A percentile compares a stretch with the other conserved stretches of the same genome.
Conservation (phyloP, 768 basidiomycete species). For the Leucogyrophana mollusca region DNA sequence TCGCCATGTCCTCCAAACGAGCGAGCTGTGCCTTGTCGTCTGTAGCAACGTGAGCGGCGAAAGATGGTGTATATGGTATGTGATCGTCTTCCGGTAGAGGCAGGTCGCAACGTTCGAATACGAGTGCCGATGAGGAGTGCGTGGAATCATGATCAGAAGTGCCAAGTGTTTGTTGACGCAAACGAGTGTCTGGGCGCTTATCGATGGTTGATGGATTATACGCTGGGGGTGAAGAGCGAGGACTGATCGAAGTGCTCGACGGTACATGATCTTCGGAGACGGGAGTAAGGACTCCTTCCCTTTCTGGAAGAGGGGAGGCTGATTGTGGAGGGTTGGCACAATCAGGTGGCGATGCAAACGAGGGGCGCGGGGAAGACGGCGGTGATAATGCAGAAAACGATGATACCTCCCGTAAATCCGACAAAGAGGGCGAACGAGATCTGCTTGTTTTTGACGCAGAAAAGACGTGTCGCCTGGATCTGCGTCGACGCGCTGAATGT, state of each 20-base stretch:
- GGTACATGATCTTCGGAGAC: slow-evolving; percentile 3
- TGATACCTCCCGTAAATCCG: slow-evolving; percentile 10
- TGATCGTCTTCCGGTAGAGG: slow-evolving; percentile 14
- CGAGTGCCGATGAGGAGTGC: slow-evolving; percentile 7
- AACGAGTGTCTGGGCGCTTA: slow-evolving; percentile 11
- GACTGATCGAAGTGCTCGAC: slow-evolving; percentile 7
- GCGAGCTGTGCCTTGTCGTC: slow-evolving; percentile 65
- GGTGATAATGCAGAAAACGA: slow-evolving; percentile 6
- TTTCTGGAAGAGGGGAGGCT: background rate
- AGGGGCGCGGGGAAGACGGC: slow-evolving; percentile 25
- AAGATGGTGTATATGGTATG: slow-evolving; percentile 28
- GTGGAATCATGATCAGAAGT: slow-evolving; percentile 5
- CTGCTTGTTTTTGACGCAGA: slow-evolving; percentile 6
- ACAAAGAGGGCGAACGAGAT: slow-evolving; percentile 17
- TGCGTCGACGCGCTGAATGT: slow-evolving; percentile 58
- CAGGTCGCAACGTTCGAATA: slow-evolving; percentile 4
- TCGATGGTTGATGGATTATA: slow-evolving; percentile 37
- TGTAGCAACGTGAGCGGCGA: slow-evolving; percentile 59
- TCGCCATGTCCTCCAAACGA: slow-evolving; percentile 49
- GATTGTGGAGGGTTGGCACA: slow-evolving; percentile 7
- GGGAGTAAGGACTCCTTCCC: background rate
- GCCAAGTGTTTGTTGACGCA: no score
- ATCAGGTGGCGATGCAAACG: slow-evolving; percentile 19
- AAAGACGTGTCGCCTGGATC: slow-evolving; percentile 15
- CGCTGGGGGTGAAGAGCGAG: slow-evolving; percentile 38